These are phyloP conservation scores for Xylariaceae sp. DNA, from an alignment of 2,329 filamentous ascomycete species.

Conservation along the genomic window DNA sequence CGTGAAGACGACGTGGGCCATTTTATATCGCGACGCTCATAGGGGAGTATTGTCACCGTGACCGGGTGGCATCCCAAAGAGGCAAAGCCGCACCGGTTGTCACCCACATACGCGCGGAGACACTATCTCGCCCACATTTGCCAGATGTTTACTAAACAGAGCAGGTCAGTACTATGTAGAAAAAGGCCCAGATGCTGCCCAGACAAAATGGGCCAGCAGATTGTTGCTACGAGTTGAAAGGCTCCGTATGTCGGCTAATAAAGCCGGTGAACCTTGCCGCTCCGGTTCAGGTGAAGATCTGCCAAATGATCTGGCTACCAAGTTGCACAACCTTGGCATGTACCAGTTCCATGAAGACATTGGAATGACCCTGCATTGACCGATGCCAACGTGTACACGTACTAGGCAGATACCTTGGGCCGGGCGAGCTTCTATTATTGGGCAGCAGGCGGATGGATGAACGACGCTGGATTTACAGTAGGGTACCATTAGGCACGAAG, in stretches of 20 bases:
- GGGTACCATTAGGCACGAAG: slow-evolving; percentile 23
- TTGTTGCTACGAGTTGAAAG: slow-evolving; percentile 10
- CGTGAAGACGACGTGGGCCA: slow-evolving; percentile 10
- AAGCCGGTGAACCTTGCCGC: slow-evolving; percentile 16
- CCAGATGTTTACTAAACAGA: slow-evolving; percentile 12
- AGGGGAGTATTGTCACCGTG: slow-evolving; percentile 16
- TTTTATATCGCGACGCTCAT: slow-evolving; percentile 20
- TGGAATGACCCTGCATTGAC: slow-evolving; percentile 21
- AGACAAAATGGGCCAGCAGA: slow-evolving; percentile 13
- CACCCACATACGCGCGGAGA: slow-evolving; percentile 11
- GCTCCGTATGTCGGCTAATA: slow-evolving; percentile 11
- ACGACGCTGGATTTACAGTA: slow-evolving; percentile 15
- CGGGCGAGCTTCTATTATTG: slow-evolving; percentile 16
- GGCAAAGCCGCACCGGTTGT: slow-evolving; percentile 12
- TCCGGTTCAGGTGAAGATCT: slow-evolving; percentile 24
- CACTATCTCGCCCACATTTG: slow-evolving; percentile 14
- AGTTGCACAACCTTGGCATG: slow-evolving; percentile 25
- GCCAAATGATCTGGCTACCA: slow-evolving; percentile 25
- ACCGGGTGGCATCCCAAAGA: slow-evolving; percentile 17
- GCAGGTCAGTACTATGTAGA: slow-evolving; percentile 10
- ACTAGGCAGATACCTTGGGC: slow-evolving; percentile 18
- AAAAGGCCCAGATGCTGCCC: slow-evolving; percentile 3
- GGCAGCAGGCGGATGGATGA: slow-evolving; percentile 15
- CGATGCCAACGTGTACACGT: slow-evolving; percentile 21
- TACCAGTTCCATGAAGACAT: slow-evolving; percentile 9